Evolutionary conservation across 2,329 filamentous ascomycete species (phyloP), one percentile per base, ranked within the genome.

Genomic region (Metarhizium robertsii): DNA sequence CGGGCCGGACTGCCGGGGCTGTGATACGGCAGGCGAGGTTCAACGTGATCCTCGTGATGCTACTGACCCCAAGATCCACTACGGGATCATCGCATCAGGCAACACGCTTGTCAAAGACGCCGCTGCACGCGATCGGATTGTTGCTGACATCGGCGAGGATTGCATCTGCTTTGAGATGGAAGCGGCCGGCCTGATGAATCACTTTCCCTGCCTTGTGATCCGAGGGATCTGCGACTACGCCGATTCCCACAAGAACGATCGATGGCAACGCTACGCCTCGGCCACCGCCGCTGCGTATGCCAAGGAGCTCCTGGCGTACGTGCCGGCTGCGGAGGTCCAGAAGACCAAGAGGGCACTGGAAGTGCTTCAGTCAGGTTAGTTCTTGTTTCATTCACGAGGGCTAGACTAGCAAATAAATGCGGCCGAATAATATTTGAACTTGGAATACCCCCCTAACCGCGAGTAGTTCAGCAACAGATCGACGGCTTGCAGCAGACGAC

Each of bases 181-280:
- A 50, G 47, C 47, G 32, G 43, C 43, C 18, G 43, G 43, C 8
- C 43, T 46, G 43, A 32, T 51, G 49, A 51, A 51, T 3, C 30
- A 40, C 34, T 51, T 51, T 51, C 49, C 34, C 34, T 51, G 49
- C 16, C 49, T 51, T 29, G 51, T 53, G 25, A 53, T 53, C 36
- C 51, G 51, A 53, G 51, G 51, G 10, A 53, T 69, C 40, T 67
- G 61, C 50, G 66, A 70, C 55, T 70, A 70, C 49, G 57, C 65
- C 3, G 66, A 69, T 47, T 57, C 60, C 3, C 61, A 66, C 46
- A 67, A 66, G 46, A 64, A 62, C 53, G 57, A 64, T 8, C 32
- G 13, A 29, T 67, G 61, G 64, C 63, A 65, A 48, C 20, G 53
- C 14, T 65, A 65, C 52, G 55, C 62, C 7, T 58, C 64, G 6